Conservation (phyloP, 768 basidiomycete species). For the Boletus barrowsii region DNA sequence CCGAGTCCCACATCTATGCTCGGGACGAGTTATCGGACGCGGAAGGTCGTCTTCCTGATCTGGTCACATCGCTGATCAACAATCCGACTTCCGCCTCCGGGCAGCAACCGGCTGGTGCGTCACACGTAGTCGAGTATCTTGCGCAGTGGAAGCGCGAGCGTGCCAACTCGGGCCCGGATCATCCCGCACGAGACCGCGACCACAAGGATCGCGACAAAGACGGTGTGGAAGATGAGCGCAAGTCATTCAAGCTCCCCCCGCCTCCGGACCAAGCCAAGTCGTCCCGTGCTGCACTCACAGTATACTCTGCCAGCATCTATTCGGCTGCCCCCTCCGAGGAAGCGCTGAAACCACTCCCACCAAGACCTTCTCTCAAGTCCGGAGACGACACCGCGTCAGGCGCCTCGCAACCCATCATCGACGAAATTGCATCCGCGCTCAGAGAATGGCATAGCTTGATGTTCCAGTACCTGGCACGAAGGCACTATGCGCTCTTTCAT, state of each 20-base stretch:
- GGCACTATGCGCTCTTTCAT: conserved; percentile 88
- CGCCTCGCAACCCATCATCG: conserved; percentile 81
- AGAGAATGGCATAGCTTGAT: conserved; percentile 94
- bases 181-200: conserved; percentile 31
- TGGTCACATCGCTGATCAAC: conserved; percentile 55
- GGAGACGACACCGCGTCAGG: conserved; percentile 92
- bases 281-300: conserved; percentile 66
- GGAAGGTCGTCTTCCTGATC: conserved; percentile 77
- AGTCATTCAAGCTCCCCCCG: conserved; percentile 69
- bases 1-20: conserved; percentile 81
- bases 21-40: conserved; percentile 87
- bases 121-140: conserved; percentile 45
- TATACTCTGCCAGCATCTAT: conserved; percentile 73
- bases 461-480: conserved; percentile 84
- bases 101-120: conserved; percentile 34
- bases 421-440: conserved; percentile 94
- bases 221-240: conserved; percentile 59
- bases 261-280: conserved; percentile 74
- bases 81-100: conserved; percentile 30
- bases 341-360: conserved; percentile 71
- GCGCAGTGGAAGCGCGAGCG: conserved; percentile 42
- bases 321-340: conserved; percentile 69
- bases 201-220: conserved; percentile 60
- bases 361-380: conserved; percentile 90
- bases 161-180: conserved; percentile 25